Evolutionary conservation across 2,329 filamentous ascomycete genomes (phyloP).

Genomic region (Graphilbum ipis-grandicollis): DNA sequence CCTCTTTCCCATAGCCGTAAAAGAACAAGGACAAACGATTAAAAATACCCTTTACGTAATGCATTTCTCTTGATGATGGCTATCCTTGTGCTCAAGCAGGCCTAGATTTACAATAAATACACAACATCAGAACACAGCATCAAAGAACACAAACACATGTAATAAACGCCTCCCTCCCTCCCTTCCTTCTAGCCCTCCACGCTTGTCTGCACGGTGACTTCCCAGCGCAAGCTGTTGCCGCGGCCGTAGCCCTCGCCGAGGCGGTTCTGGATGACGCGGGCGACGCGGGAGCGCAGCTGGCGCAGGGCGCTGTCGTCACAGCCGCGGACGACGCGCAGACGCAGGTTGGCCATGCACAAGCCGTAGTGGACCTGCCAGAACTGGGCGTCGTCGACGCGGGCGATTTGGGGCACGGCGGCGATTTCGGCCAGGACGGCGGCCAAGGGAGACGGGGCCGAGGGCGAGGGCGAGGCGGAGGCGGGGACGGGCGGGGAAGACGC

Average conservation of each 20-base stretch:
- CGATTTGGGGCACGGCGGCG: constrained; percentile 59
- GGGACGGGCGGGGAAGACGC: neutral
- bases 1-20: no score
- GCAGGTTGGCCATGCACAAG: constrained; percentile 87
- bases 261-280: constrained; percentile 65
- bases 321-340: constrained; percentile 50
- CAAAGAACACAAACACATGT: no score
- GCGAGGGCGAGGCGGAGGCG: constrained; percentile 12
- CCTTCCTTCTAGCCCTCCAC: constrained; percentile 13
- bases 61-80: no score
- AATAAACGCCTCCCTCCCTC: neutral
- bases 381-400: constrained; percentile 69
- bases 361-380: constrained; percentile 99
- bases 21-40: no score
- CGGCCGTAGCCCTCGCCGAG: constrained; percentile 77
- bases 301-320: constrained; percentile 55
- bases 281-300: constrained; percentile 59
- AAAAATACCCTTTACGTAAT: no score
- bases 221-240: constrained; percentile 69
- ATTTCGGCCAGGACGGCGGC: constrained; percentile 71
- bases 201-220: constrained; percentile 72
- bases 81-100: no score
- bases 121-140: no score
- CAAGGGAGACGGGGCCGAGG: constrained; percentile 21
- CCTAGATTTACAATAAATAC: no score